Percentiles rank a stretch among this genome's conserved stretches.
Evolutionary conservation across 1,284 basidiomycete species (phyloP).

Genomic region (Cryptococcus sp.): DNA sequence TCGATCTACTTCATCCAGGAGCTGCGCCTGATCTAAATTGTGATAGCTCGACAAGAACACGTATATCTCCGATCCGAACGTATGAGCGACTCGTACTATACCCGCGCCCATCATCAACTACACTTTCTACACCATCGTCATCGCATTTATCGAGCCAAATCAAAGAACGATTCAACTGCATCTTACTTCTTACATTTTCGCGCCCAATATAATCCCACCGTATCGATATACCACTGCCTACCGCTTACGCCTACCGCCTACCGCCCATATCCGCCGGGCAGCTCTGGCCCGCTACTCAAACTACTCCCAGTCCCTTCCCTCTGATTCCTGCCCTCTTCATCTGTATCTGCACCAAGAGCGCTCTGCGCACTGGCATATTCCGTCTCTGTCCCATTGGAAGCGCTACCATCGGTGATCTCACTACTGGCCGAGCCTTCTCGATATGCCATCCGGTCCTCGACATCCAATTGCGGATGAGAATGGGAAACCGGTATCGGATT

Average conservation of each 20-base stretch:
- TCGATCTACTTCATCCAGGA: neutral
- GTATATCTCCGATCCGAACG: constrained; percentile 41
- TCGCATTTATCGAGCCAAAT: neutral
- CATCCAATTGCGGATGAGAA: neutral
- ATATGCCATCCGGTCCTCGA: constrained; percentile 13
- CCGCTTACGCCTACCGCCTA: neutral
- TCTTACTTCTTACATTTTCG: neutral
- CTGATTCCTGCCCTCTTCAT: neutral
- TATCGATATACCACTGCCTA: neutral
- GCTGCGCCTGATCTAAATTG: neutral
- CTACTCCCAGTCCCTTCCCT: constrained; percentile 1
- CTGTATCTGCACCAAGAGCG: constrained; percentile 1
- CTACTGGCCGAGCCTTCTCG: constrained; percentile 19
- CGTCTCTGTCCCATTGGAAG: constrained; percentile 6
- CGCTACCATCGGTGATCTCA: neutral
- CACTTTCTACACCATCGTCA: neutral
- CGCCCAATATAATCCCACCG: neutral
- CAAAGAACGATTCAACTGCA: neutral
- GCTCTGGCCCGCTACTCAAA: neutral
- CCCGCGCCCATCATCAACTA: no score
- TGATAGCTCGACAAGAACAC: constrained; percentile 51
- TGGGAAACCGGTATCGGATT: neutral
- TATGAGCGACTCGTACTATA: constrained; percentile 8
- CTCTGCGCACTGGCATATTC: constrained; percentile 25
- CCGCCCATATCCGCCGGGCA: constrained; percentile 6